phyloP scores from a whole-genome alignment of 257 asterid species.

The Solanum sejunctum region DNA sequence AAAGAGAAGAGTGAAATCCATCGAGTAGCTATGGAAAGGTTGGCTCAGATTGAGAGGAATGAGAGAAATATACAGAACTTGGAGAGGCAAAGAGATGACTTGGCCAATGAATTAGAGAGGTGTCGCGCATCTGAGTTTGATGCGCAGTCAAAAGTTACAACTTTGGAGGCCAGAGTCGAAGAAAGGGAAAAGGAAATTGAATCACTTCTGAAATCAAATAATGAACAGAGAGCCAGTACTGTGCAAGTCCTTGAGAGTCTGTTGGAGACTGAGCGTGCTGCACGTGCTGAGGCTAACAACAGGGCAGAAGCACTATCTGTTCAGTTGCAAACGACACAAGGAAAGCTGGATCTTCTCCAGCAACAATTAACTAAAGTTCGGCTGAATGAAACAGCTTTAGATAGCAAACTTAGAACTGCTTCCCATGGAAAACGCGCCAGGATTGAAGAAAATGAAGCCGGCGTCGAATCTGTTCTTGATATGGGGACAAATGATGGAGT shows the following conservation, averaged over 20 bases:
- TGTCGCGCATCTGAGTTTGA: constrained; percentile 59
- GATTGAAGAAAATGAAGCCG: constrained; percentile 65
- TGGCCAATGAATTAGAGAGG: constrained; percentile 41
- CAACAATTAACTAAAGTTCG: constrained; percentile 64
- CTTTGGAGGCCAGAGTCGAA: constrained; percentile 56
- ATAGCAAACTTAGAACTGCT: constrained; percentile 44
- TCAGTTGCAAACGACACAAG: constrained; percentile 79
- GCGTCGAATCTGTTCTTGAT: constrained; percentile 56
- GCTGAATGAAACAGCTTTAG: constrained; percentile 50
- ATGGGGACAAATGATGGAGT: constrained; percentile 35
- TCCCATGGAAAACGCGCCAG: constrained; percentile 77
- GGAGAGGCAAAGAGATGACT: constrained; percentile 54
- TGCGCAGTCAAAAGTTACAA: constrained; percentile 47
- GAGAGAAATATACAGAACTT: constrained; percentile 61
- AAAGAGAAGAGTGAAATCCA: constrained; percentile 65
- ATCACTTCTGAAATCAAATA: constrained; percentile 51
- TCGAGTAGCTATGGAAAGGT: constrained; percentile 68
- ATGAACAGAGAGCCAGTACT: constrained; percentile 58
- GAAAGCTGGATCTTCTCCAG: constrained; percentile 56
- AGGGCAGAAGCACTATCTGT: constrained; percentile 81
- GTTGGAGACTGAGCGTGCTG: constrained; percentile 69
- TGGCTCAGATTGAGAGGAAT: constrained; percentile 70
- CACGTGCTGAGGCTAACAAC: constrained; percentile 74
- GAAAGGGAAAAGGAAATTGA: constrained; percentile 78
- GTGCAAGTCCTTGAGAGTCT: constrained; percentile 67